Evolutionary conservation across 345 rosid genomes (phyloP).

Genomic region (Euclidium syriacum): DNA sequence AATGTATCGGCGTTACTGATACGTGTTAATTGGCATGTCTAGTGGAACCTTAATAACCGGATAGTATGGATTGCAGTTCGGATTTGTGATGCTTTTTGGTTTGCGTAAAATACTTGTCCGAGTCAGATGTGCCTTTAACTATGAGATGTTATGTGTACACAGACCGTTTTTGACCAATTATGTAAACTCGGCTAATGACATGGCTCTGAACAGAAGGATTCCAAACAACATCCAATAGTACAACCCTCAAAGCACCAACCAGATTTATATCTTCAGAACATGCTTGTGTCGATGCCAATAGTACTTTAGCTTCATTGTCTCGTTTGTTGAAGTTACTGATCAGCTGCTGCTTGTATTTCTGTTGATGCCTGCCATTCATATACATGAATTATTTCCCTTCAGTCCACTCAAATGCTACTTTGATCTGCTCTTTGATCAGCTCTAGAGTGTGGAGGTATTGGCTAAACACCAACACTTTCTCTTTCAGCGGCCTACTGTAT

Average conservation of each 20-base stretch:
- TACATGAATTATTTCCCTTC: constrained; percentile 34
- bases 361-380: constrained; percentile 36
- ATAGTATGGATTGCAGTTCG: too few relatives aligned
- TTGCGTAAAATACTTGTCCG: constrained; percentile 36
- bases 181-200: constrained; percentile 59
- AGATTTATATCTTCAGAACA: constrained; percentile 63
- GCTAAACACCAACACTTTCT: too few relatives aligned
- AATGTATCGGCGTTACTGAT: too few relatives aligned
- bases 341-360: constrained; percentile 32
- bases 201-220: constrained; percentile 67
- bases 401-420: constrained; percentile 30
- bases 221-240: constrained; percentile 60
- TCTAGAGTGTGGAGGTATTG: constrained; percentile 41
- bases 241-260: constrained; percentile 62
- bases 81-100: constrained; percentile 37
- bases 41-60: too few relatives aligned
- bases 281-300: constrained; percentile 58
- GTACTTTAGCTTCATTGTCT: constrained; percentile 36
- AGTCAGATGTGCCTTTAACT: constrained; percentile 42
- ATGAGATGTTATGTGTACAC: too few relatives aligned
- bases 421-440: constrained; percentile 37
- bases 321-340: constrained; percentile 44
- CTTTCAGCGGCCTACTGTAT: constrained; percentile 30
- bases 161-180: constrained; percentile 51
- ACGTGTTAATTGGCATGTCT: too few relatives aligned